Percentiles rank a stretch among this genome's conserved stretches.
Evolutionary conservation across 441 rosid species (phyloP).

Genomic region (Aquilaria agallochum): DNA sequence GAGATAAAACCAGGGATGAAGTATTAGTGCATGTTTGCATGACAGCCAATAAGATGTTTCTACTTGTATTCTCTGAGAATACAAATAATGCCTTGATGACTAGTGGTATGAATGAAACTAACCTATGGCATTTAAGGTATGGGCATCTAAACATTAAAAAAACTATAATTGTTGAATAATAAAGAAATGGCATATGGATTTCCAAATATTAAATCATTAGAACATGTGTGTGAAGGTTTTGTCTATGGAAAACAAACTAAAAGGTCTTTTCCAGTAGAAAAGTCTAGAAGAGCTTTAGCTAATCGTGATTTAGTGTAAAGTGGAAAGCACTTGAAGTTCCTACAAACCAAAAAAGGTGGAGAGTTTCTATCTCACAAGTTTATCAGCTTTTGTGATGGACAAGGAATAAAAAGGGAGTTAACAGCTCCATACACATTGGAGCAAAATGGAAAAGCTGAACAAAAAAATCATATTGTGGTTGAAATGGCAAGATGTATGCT

Average conservation of each 20-base stretch:
- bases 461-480: not conserved
- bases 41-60: too few relatives aligned
- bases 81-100: too few relatives aligned
- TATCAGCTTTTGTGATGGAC: not conserved
- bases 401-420: not conserved
- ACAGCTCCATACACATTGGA: not conserved
- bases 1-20: too few relatives aligned
- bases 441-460: slow-evolving; percentile 1
- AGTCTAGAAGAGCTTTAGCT: too few relatives aligned
- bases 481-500: not conserved
- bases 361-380: not conserved
- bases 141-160: not conserved
- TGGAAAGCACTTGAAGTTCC: not conserved
- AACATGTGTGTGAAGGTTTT: not conserved
- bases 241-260: slow-evolving; percentile 1
- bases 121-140: too few relatives aligned
- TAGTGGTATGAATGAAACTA: too few relatives aligned
- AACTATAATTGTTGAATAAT: not conserved
- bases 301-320: not conserved
- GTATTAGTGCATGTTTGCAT: too few relatives aligned
- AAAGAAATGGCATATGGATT: not conserved
- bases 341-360: not conserved
- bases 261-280: not conserved
- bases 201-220: not conserved
- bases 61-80: too few relatives aligned